Evolutionary conservation across 1,284 basidiomycete genomes (phyloP).

Genomic region (Cerioporus squamosus): DNA sequence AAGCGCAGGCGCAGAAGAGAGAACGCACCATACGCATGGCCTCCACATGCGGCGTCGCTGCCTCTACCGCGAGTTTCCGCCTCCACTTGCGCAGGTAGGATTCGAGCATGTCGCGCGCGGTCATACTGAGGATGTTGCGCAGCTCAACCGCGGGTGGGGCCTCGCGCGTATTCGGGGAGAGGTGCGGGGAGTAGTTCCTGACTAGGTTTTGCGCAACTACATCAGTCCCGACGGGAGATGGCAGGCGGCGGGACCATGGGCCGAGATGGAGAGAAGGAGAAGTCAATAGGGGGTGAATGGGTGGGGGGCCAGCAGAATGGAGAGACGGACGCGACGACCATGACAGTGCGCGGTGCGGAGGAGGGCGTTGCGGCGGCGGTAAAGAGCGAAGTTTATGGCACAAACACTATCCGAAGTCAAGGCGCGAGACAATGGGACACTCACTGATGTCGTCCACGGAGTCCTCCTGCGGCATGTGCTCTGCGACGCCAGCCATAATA

Average conservation of each 20-base stretch:
- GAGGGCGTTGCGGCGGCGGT: not conserved
- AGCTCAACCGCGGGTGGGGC: conserved; percentile 74
- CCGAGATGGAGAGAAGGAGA: conserved; percentile 25
- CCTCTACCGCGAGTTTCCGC: conserved; percentile 28
- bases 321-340: conserved; percentile 21
- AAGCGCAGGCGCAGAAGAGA: conserved; percentile 18
- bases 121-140: conserved; percentile 56
- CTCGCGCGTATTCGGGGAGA: conserved; percentile 70
- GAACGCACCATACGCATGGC: conserved; percentile 23
- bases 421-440: conserved; percentile 38
- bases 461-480: conserved; percentile 63
- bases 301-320: conserved; percentile 14
- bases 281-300: conserved; percentile 33
- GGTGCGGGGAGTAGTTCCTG: conserved; percentile 86
- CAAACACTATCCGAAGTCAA: conserved; percentile 23
- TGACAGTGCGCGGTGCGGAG: not conserved
- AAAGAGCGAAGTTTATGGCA: conserved; percentile 14
- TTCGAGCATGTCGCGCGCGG: conserved; percentile 73
- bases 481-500: conserved; percentile 70
- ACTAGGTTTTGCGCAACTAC: conserved; percentile 87
- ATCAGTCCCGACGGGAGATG: conserved; percentile 59
- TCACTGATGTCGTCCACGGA: conserved; percentile 80
- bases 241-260: conserved; percentile 10
- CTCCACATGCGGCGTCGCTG: conserved; percentile 15
- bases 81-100: conserved; percentile 61